These are phyloP conservation scores for Flaveria bidentis DNA, from an alignment of 129 eudicot genomes.

Conservation along the genomic window DNA sequence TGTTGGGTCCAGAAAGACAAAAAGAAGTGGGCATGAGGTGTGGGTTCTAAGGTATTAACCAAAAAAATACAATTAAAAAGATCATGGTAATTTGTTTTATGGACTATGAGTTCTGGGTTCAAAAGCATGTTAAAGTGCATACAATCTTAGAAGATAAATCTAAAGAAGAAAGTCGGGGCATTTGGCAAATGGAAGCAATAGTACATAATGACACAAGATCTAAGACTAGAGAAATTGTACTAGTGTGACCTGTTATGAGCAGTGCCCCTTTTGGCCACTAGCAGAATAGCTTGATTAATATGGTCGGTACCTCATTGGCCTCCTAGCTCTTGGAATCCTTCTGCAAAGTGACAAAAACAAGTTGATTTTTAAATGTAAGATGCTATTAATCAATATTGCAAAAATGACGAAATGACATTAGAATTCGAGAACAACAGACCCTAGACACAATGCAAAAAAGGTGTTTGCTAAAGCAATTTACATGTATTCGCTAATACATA, in stretches of 20 bases:
- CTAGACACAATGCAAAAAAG: background rate
- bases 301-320: conserved; percentile 71
- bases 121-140: conserved; percentile 35
- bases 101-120: conserved; percentile 6
- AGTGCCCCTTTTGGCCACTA: conserved; percentile 21
- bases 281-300: conserved; percentile 34
- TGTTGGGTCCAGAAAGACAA: background rate
- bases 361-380: conserved; percentile 14
- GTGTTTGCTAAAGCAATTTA: background rate
- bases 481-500: background rate
- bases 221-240: conserved; percentile 36
- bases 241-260: conserved; percentile 27
- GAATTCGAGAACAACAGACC: background rate
- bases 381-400: background rate
- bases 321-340: conserved; percentile 73
- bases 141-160: conserved; percentile 21
- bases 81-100: background rate
- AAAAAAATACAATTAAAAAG: background rate
- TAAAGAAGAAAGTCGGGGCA: conserved; percentile 24
- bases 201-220: conserved; percentile 44
- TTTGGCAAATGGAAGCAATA: conserved; percentile 29
- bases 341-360: conserved; percentile 40
- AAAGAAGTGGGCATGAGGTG: background rate
- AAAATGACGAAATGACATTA: background rate
- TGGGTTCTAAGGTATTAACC: background rate